phyloP scores from a whole-genome alignment of 2,329 filamentous ascomycete species.

The Stemphylium vesicarium region DNA sequence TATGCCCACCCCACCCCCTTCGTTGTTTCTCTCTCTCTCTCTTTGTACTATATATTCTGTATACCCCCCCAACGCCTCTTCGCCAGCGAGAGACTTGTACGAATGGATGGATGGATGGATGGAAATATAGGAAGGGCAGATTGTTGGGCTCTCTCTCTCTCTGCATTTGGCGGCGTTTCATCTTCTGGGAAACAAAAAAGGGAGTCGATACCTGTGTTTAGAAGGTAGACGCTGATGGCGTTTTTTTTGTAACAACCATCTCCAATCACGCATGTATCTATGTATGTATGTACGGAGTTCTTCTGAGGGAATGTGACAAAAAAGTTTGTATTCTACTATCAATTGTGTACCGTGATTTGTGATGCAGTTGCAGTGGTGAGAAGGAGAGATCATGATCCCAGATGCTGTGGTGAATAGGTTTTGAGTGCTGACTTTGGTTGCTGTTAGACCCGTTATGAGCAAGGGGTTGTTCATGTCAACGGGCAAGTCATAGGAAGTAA shows the following conservation, averaged over 20 bases:
- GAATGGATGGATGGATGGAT: no score
- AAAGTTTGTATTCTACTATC: neutral
- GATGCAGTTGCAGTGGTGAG: no score
- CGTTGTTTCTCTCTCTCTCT: neutral
- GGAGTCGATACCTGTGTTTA: neutral
- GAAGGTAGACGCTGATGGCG: neutral
- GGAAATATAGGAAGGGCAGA: neutral
- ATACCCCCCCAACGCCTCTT: conserved; percentile 7
- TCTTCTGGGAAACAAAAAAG: neutral
- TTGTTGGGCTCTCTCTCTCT: neutral
- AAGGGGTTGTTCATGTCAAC: no score
- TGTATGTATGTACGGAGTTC: neutral
- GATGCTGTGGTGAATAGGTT: no score
- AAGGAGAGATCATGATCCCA: no score
- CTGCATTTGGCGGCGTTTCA: neutral
- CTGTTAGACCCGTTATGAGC: no score
- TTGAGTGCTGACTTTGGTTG: no score
- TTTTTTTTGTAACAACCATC: neutral
- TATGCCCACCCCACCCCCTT: neutral
- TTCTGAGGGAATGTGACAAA: neutral
- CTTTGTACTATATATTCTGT: conserved; percentile 8
- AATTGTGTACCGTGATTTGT: no score
- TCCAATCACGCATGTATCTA: neutral
- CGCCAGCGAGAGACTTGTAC: no score
- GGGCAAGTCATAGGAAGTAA: no score